Evolutionary conservation across 73 alveolate species (phyloP).

Genomic region (Paramecium pentaurelia): DNA sequence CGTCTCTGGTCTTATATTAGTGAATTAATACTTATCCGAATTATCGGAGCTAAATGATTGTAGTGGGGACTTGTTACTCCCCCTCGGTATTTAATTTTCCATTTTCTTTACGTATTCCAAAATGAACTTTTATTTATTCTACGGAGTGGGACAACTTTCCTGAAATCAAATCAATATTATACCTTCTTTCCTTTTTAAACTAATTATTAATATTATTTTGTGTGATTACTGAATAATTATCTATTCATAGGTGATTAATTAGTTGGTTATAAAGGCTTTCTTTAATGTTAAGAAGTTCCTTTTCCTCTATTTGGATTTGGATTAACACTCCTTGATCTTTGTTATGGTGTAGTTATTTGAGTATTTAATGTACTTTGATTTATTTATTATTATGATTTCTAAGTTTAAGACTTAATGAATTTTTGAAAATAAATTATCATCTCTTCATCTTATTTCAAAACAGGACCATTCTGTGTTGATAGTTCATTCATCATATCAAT

Average conservation of each 20-base stretch:
- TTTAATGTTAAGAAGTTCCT: not conserved
- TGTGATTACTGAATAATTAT: not conserved
- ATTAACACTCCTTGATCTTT: not conserved
- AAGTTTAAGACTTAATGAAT: not conserved
- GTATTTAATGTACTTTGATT: not conserved
- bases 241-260: constrained; percentile 25
- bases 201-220: not conserved
- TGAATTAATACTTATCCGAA: constrained; percentile 37
- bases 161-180: not conserved
- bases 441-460: not conserved
- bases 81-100: constrained; percentile 13
- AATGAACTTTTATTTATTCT: not conserved
- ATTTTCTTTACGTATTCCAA: constrained; percentile 1
- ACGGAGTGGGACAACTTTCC: constrained; percentile 42
- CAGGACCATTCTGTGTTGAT: not conserved
- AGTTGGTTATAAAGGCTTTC: not conserved
- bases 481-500: constrained; percentile 30
- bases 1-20: constrained; percentile 48
- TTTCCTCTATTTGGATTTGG: not conserved
- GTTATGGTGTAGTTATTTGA: not conserved
- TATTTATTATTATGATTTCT: not conserved
- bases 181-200: constrained; percentile 23
- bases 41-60: constrained; percentile 34
- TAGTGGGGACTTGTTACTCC: constrained; percentile 40
- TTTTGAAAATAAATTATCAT: not conserved